A percentile compares a stretch with the other conserved stretches of the same genome.
Conservation (phyloP, 1,139 yeast species). For the Fermentozyma sake region DNA sequence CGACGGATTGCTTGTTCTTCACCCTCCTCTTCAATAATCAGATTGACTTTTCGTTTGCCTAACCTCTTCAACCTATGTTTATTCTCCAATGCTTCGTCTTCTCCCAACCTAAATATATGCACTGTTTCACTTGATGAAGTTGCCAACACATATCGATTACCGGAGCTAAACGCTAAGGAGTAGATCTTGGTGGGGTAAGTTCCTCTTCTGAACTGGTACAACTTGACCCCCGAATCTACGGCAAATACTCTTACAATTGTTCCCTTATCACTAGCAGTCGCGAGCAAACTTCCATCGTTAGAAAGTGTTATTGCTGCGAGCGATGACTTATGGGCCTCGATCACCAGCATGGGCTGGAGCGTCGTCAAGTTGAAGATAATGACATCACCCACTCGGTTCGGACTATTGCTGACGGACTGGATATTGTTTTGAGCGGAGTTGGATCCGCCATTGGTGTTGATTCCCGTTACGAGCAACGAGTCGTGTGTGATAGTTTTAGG, state of each 20-base stretch:
- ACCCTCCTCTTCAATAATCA: conserved; percentile 25
- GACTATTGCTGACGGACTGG: conserved; percentile 42
- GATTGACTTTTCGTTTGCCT: conserved; percentile 13
- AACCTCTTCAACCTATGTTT: conserved; percentile 36
- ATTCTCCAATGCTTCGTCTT: conserved; percentile 48
- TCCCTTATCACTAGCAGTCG: conserved; percentile 95
- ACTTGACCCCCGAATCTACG: conserved; percentile 76
- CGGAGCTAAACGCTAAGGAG: conserved; percentile 74
- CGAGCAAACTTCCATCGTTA: conserved; percentile 74
- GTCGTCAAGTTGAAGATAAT: conserved; percentile 74
- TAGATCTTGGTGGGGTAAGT: conserved; percentile 90
- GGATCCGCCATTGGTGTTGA: conserved; percentile 44
- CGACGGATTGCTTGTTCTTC: conserved; percentile 13
- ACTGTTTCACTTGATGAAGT: conserved; percentile 91
- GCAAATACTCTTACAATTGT: conserved; percentile 86
- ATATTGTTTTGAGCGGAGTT: conserved; percentile 40
- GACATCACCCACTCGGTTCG: conserved; percentile 76
- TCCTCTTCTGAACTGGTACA: conserved; percentile 90
- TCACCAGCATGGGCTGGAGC: conserved; percentile 80
- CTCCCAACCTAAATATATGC: conserved; percentile 76
- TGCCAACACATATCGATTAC: conserved; percentile 72
- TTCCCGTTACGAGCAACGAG: conserved; percentile 37
- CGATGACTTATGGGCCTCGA: conserved; percentile 89
- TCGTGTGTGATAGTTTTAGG: conserved; percentile 47
- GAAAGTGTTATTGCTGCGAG: conserved; percentile 77